These are phyloP conservation scores for Psilocybe sp. DNA, from an alignment of 768 basidiomycete species.

Conservation along the genomic window DNA sequence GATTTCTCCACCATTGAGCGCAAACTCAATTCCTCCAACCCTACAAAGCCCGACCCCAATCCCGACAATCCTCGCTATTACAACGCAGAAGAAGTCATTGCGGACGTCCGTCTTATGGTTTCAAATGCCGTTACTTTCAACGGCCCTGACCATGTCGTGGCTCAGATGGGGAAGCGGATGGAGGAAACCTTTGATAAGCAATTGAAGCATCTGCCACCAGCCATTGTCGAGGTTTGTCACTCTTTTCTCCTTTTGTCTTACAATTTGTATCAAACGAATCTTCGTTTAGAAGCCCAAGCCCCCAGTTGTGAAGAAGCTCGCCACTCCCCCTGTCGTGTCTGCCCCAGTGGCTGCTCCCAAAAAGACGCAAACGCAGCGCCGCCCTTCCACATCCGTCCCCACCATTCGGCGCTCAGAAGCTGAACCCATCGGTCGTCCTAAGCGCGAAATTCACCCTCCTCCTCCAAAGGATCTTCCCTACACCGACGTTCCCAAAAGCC, in stretches of 20 bases:
- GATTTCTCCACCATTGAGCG: constrained; percentile 90
- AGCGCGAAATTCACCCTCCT: constrained; percentile 96
- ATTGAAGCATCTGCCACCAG: constrained; percentile 77
- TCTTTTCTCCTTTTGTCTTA: constrained; percentile 10
- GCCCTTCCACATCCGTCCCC: constrained; percentile 79
- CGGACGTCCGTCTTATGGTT: constrained; percentile 86
- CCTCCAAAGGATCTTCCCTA: constrained; percentile 90
- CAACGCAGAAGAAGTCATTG: constrained; percentile 75
- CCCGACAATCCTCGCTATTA: constrained; percentile 72
- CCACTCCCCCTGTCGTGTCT: constrained; percentile 42
- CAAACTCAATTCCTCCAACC: constrained; percentile 80
- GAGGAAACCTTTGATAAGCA: constrained; percentile 87
- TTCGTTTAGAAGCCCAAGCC: constrained; percentile 34
- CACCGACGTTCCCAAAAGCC: constrained; percentile 66
- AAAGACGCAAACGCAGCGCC: constrained; percentile 50
- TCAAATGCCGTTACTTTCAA: constrained; percentile 90
- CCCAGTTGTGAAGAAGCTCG: constrained; percentile 42
- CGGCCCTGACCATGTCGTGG: constrained; percentile 82
- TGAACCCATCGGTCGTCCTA: constrained; percentile 70
- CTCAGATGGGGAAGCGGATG: constrained; percentile 75
- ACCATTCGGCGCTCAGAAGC: constrained; percentile 80
- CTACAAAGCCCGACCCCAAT: constrained; percentile 71
- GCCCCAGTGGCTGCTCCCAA: constrained; percentile 38
- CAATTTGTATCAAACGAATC: constrained; percentile 6
- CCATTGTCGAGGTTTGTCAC: constrained; percentile 42